Evolutionary conservation across 1,284 basidiomycete species (phyloP).

Genomic region (Moesziomyces sp.): DNA sequence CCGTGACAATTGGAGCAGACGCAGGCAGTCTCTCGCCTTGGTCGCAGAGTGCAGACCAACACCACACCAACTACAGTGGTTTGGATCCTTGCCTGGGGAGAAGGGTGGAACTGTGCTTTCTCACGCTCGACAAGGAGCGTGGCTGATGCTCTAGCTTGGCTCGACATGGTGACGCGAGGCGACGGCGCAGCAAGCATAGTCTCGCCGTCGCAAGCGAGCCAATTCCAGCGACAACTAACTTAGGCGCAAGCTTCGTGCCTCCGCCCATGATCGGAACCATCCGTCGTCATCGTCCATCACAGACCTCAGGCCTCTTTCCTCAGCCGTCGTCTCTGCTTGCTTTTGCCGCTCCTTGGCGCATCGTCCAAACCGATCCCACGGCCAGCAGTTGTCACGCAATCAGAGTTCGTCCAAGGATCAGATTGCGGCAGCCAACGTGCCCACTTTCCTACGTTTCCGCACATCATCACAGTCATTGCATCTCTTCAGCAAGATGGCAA

Average conservation of each 20-base stretch:
- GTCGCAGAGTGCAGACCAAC: not conserved
- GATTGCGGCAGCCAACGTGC: not conserved
- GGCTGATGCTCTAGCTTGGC: not conserved
- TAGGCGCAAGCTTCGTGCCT: conserved; percentile 6
- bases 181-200: not conserved
- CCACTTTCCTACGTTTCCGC: not conserved
- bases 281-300: conserved; percentile 1
- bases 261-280: conserved; percentile 4
- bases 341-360: not conserved
- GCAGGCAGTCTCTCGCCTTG: too few species aligned
- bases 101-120: not conserved
- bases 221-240: not conserved
- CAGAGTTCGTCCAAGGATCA: not conserved
- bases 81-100: not conserved
- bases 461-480: not conserved
- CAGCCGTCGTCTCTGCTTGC: not conserved
- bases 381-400: not conserved
- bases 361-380: not conserved
- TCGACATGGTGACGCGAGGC: conserved; percentile 11
- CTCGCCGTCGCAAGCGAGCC: not conserved
- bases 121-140: too few species aligned
- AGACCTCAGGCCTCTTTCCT: not conserved
- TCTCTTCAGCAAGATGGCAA: not conserved
- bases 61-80: not conserved
- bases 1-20: too few species aligned